Percentiles rank a stretch among this genome's conserved stretches.
Conservation (phyloP, 78 protist species). For the Blattamonas nauphoetae region DNA sequence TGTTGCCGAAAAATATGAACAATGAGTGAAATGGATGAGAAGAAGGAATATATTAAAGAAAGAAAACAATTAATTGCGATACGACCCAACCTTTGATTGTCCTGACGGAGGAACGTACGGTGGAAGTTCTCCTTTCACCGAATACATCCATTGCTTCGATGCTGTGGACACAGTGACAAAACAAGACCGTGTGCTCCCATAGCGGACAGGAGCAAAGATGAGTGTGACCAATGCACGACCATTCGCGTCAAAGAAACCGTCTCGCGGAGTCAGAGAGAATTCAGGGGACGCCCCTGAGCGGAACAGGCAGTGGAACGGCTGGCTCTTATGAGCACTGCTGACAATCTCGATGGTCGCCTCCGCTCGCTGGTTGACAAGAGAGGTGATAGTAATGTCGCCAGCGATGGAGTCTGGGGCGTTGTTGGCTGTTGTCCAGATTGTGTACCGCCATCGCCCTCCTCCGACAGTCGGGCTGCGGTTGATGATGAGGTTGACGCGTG, state of each 20-base stretch:
- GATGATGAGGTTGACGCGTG: background rate
- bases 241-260: background rate
- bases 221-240: background rate
- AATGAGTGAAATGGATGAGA: too few species aligned
- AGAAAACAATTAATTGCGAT: too few species aligned
- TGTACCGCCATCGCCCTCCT: background rate
- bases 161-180: background rate
- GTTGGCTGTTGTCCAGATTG: background rate
- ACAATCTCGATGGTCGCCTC: background rate
- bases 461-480: background rate
- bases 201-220: background rate
- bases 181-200: background rate
- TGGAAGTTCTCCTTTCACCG: background rate
- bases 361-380: background rate
- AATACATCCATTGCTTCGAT: background rate
- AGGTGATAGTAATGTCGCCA: background rate
- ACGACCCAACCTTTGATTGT: background rate
- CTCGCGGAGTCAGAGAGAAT: background rate
- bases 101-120: background rate
- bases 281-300: background rate
- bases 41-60: too few species aligned
- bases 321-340: background rate
- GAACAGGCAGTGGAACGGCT: background rate
- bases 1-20: too few species aligned
- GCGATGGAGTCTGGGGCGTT: background rate